Evolutionary conservation across 78 protist genomes (phyloP).

Genomic region (Neovahlkampfia damariscottae): DNA sequence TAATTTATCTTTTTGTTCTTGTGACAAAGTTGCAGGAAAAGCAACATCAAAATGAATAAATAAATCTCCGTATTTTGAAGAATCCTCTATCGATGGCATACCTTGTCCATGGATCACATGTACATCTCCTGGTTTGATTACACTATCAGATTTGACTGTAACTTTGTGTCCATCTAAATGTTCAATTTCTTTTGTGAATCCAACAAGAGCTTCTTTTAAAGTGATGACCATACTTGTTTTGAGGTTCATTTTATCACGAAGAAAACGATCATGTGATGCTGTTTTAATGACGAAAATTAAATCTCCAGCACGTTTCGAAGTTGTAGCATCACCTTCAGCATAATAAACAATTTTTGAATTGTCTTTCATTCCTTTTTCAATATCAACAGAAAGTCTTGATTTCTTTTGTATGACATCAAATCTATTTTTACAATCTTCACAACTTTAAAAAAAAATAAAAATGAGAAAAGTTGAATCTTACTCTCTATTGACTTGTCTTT

Average conservation of each 20-base stretch:
- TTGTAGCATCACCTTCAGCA: conserved; percentile 37
- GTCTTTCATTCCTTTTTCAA: conserved; percentile 56
- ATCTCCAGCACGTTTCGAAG: conserved; percentile 61
- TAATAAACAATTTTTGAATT: conserved; percentile 29
- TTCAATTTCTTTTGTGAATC: conserved; percentile 5
- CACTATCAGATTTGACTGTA: neutral
- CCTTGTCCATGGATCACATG: conserved; percentile 27
- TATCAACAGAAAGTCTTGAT: conserved; percentile 22
- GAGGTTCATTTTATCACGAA: conserved; percentile 19
- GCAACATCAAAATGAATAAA: conserved; percentile 24
- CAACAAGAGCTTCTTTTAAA: conserved; percentile 32
- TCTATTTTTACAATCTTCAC: neutral
- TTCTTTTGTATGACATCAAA: neutral
- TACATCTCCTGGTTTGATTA: conserved; percentile 25
- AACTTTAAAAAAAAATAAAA: too few species aligned
- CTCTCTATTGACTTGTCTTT: neutral
- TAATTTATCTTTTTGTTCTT: conserved; percentile 7
- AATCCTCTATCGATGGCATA: conserved; percentile 24
- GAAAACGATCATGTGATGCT: neutral
- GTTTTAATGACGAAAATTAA: conserved; percentile 26
- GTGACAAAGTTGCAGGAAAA: conserved; percentile 26
- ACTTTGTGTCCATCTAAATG: conserved; percentile 45
- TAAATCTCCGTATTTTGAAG: conserved; percentile 32
- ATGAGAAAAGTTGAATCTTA: too few species aligned
- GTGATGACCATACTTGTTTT: neutral